Evolutionary conservation across 345 rosid species (phyloP), one percentile per base, ranked within the genome.

Genomic region (Adansonia digitata): DNA sequence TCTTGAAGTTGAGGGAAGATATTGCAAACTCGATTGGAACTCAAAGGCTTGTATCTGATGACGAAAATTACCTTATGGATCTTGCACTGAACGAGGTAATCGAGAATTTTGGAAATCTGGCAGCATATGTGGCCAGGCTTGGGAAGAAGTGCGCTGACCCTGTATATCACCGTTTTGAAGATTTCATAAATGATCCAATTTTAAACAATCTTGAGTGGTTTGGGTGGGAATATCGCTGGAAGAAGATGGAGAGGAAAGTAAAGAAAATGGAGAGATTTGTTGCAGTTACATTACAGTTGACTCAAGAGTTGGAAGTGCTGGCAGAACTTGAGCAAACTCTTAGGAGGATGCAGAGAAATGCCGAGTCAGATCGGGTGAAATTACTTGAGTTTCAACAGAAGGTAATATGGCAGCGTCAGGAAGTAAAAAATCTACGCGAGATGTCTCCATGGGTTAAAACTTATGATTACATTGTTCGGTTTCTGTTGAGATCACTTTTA

Each of bases 191-290:
- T 29, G 88, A 85, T 40, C 92, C 91, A 2, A 7, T 83, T 46
- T 66, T 73, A 78, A 77, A 80, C n/a, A 55, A 66, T 60, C 42
- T 80, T 52, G 86, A 88, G 22, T 90, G 94, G 94, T 43, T 52
- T 53, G 86, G 90, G 13, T 88, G 88, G 90, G 81, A 80, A 34
- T 90, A 84, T 75, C 52, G 71, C 12, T 66, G 71, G 71, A 73
- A 84, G 81, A 88, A 88, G 86, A 90, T 90, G 94, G 92, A 88
- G 65, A 86, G 79, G 83, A 87, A 82, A 80, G 86, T 88, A 63
- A 90, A 86, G 82, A 87, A 90, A 69, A 85, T 88, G 91, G 88
- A 85, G 84, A 80, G 84, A 68, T 87, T 85, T 78, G 77, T 80
- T 62, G 85, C 80, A 3, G 75, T 74, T 29, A 85, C 82, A 27